Evolutionary conservation across 1,284 basidiomycete species (phyloP).

Genomic region (Papiliotrema flavescens): DNA sequence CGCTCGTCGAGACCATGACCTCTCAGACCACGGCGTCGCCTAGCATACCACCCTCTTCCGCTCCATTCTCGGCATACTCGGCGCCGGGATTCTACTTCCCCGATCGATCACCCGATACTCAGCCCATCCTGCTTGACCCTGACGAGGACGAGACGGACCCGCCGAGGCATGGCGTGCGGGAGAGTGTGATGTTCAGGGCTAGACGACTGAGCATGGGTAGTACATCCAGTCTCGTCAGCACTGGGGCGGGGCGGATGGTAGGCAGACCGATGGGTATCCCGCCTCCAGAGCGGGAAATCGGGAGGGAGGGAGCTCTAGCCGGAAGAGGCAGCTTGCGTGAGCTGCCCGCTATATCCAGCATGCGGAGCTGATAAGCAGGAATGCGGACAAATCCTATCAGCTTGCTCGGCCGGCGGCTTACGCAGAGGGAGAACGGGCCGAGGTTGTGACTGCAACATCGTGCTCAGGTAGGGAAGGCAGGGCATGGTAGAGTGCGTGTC

Average conservation of each 20-base stretch:
- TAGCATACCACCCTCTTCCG: background rate
- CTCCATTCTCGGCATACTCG: background rate
- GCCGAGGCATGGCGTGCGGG: background rate
- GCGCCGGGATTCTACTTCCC: background rate
- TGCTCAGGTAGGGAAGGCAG: too few species aligned
- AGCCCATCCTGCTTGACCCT: background rate
- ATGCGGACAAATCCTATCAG: background rate
- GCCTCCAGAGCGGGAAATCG: background rate
- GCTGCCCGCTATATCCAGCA: too few species aligned
- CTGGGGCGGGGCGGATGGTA: background rate
- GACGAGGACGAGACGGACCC: background rate
- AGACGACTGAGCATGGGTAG: background rate
- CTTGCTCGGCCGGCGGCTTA: background rate
- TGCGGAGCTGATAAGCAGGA: background rate
- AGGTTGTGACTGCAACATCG: too few species aligned
- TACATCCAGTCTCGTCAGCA: conserved; percentile 2
- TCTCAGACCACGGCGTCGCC: background rate
- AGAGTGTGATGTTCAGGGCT: background rate
- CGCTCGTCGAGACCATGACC: background rate
- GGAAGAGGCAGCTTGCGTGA: background rate
- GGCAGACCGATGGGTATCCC: conserved; percentile 9
- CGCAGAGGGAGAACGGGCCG: background rate
- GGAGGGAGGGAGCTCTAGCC: conserved; percentile 14
- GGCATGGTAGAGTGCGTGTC: too few species aligned
- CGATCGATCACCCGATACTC: background rate